phyloP scores from a whole-genome alignment of 1,284 basidiomycete species.

The Ganoderma boninense region DNA sequence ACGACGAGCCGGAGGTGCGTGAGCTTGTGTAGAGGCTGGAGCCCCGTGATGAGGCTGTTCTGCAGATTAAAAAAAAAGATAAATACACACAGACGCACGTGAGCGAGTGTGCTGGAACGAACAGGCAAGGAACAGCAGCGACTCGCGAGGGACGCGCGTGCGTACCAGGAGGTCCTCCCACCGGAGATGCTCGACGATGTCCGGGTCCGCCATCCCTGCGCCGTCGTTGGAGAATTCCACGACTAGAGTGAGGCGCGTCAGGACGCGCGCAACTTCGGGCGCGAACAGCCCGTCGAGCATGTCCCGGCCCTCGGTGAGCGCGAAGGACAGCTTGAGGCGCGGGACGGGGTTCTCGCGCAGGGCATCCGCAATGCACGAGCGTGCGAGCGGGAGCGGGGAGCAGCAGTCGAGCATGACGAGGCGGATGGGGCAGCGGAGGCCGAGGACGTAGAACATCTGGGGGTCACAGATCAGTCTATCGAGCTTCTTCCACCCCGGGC shows the following conservation, averaged over 20 bases:
- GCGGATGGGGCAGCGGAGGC: not conserved
- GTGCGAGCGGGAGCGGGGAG: not conserved
- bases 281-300: not conserved
- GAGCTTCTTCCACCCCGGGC: not conserved
- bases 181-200: not conserved
- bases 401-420: not conserved
- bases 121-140: not conserved
- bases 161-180: not conserved
- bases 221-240: not conserved
- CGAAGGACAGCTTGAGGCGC: not conserved
- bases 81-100: too few relatives aligned
- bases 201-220: not conserved
- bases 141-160: not conserved
- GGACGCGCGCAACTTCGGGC: not conserved
- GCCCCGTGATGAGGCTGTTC: not conserved
- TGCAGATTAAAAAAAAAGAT: not conserved
- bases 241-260: not conserved
- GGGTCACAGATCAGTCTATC: not conserved
- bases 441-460: not conserved
- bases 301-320: not conserved
- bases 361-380: not conserved
- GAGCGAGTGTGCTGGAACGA: too few relatives aligned
- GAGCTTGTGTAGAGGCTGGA: not conserved
- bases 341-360: not conserved
- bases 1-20: constrained; percentile 1